These are phyloP conservation scores for Trichoderma afroharzianum DNA, from an alignment of 2,329 filamentous ascomycete species.

Conservation along the genomic window DNA sequence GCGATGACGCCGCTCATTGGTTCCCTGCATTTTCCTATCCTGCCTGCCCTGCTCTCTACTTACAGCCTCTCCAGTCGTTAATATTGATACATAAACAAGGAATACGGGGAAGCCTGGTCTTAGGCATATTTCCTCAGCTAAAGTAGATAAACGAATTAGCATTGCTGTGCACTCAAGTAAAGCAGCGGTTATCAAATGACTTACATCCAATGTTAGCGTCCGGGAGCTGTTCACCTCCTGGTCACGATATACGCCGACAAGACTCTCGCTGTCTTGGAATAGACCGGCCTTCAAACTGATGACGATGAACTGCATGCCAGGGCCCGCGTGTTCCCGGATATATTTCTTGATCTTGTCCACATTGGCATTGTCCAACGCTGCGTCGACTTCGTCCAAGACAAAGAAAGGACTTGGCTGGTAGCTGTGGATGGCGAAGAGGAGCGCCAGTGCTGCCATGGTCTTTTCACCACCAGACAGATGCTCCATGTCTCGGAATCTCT, in stretches of 20 bases:
- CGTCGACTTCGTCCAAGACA: constrained; percentile 96
- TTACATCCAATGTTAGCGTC: constrained; percentile 91
- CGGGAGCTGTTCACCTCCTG: constrained; percentile 90
- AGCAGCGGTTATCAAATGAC: constrained; percentile 34
- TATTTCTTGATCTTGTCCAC: constrained; percentile 96
- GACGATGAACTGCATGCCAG: constrained; percentile 98
- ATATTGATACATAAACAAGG: constrained; percentile 9
- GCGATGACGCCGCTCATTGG: background rate
- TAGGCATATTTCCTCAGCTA: constrained; percentile 36
- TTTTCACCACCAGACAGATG: constrained; percentile 96
- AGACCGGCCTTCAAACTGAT: constrained; percentile 93
- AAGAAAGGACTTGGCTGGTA: constrained; percentile 97
- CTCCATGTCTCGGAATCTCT: constrained; percentile 99
- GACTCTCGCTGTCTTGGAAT: constrained; percentile 92
- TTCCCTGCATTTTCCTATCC: constrained; percentile 12
- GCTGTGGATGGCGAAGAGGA: constrained; percentile 93
- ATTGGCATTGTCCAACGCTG: constrained; percentile 96
- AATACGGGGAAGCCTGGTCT: constrained; percentile 10
- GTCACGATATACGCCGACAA: constrained; percentile 94
- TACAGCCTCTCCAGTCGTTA: constrained; percentile 3
- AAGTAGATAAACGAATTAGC: constrained; percentile 16
- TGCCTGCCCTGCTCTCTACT: background rate
- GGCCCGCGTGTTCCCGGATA: constrained; percentile 87
- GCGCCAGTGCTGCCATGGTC: constrained; percentile 95
- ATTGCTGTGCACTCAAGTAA: background rate